Conservation (phyloP, 73 alveolate genomes). For the Paramecium octaurelia region DNA sequence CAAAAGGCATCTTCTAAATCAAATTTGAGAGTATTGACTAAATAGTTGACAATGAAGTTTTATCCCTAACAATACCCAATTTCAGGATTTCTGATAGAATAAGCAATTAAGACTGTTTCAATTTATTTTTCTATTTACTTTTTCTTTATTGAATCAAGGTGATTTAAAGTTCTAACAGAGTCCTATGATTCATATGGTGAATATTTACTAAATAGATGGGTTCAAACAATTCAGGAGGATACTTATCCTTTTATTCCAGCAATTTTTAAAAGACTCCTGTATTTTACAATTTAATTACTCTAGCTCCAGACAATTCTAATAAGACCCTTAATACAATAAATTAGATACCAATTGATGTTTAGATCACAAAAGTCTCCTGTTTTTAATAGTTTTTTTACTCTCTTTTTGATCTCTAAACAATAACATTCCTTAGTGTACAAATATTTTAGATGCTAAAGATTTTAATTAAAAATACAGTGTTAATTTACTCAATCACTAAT, state of each 20-base stretch:
- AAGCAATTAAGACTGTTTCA: neutral
- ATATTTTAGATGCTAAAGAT: neutral
- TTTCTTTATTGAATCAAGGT: neutral
- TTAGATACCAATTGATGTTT: neutral
- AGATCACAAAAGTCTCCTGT: neutral
- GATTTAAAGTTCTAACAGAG: neutral
- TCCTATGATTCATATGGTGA: neutral
- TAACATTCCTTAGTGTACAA: neutral
- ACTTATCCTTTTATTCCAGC: neutral
- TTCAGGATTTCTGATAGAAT: neutral
- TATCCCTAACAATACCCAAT: slow-evolving; percentile 32
- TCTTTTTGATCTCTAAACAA: neutral
- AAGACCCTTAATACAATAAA: neutral
- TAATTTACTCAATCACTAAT: neutral
- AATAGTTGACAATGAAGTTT: neutral
- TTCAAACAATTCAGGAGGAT: neutral
- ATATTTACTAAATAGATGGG: neutral
- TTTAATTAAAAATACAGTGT: neutral
- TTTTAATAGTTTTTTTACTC: neutral
- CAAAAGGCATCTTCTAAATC: slow-evolving; percentile 36
- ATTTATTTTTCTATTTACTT: neutral
- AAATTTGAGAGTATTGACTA: neutral
- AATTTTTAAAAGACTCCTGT: neutral
- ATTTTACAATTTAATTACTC: neutral
- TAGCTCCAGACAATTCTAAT: neutral